A percentile compares a stretch with the other conserved stretches of the same genome.
Conservation (phyloP, 352 stramenopile genomes). For the Thraustotheca clavata region DNA sequence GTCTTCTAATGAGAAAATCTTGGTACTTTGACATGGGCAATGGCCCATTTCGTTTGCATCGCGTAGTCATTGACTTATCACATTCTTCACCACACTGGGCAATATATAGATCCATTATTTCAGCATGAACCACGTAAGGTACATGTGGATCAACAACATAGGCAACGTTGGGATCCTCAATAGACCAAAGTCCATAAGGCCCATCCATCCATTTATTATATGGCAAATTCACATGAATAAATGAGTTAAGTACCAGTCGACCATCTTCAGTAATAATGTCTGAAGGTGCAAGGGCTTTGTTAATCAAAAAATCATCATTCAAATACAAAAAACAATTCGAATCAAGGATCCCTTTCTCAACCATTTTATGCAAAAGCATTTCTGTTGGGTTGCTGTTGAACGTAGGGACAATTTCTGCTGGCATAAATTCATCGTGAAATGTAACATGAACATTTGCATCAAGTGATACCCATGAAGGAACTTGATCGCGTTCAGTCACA, state of each 20-base stretch:
- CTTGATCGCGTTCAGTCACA: neutral
- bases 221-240: neutral
- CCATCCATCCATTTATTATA: neutral
- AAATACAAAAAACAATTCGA: neutral
- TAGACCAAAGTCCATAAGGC: neutral
- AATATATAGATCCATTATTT: neutral
- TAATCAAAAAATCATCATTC: neutral
- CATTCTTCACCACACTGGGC: neutral
- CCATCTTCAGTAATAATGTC: neutral
- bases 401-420: neutral
- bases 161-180: neutral
- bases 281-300: neutral
- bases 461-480: neutral
- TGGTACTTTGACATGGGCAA: conserved; percentile 9
- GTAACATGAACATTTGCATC: neutral
- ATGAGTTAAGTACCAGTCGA: neutral
- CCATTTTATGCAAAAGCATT: neutral
- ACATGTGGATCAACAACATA: neutral
- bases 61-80: neutral
- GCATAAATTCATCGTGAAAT: conserved; percentile 6
- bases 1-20: neutral
- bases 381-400: conserved; percentile 9
- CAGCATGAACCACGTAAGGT: neutral
- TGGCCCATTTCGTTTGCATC: neutral
- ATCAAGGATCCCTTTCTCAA: neutral